These are phyloP conservation scores for Zalerion maritima DNA, from an alignment of 495 filamentous ascomycete species.

Conservation along the genomic window DNA sequence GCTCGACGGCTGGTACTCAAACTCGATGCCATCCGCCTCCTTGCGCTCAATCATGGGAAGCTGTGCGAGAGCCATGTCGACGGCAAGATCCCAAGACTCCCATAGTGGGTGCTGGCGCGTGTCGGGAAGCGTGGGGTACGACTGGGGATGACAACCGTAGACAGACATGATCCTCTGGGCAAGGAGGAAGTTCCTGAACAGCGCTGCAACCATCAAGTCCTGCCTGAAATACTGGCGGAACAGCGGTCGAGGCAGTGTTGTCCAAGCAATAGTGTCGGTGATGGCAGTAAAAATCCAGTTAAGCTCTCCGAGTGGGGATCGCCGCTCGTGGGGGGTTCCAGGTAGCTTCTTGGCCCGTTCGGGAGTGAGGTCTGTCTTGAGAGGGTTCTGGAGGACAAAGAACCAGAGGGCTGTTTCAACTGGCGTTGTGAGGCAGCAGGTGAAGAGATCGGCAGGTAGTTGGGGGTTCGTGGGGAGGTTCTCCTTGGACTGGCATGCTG, in stretches of 20 bases:
- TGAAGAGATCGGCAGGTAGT: conserved; percentile 90
- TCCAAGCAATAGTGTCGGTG: conserved; percentile 98
- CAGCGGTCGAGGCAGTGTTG: conserved; percentile 67
- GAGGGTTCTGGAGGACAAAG: conserved; percentile 83
- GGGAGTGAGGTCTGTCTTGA: conserved; percentile 57
- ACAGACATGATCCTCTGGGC: conserved; percentile 90
- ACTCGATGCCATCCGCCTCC: conserved; percentile 57
- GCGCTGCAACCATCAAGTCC: conserved; percentile 96
- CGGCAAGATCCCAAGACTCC: conserved; percentile 94
- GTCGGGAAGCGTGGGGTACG: conserved; percentile 73
- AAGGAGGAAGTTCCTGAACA: conserved; percentile 92
- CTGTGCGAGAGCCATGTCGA: conserved; percentile 90
- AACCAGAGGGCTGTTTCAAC: conserved; percentile 94
- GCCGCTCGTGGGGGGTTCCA: conserved; percentile 76
- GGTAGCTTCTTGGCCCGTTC: conserved; percentile 71
- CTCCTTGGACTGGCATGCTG: conserved; percentile 77
- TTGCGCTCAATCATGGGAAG: conserved; percentile 65
- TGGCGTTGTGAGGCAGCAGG: conserved; percentile 86
- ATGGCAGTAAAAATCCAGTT: conserved; percentile 99
- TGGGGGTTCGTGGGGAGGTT: conserved; percentile 93
- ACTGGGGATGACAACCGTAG: conserved; percentile 87
- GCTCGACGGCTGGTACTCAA: conserved; percentile 84
- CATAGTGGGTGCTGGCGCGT: conserved; percentile 89
- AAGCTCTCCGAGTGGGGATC: conserved; percentile 87
- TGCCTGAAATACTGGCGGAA: conserved; percentile 97